Conservation (phyloP, 2,329 filamentous ascomycete species). For the Coniochaeta prunicola region DNA sequence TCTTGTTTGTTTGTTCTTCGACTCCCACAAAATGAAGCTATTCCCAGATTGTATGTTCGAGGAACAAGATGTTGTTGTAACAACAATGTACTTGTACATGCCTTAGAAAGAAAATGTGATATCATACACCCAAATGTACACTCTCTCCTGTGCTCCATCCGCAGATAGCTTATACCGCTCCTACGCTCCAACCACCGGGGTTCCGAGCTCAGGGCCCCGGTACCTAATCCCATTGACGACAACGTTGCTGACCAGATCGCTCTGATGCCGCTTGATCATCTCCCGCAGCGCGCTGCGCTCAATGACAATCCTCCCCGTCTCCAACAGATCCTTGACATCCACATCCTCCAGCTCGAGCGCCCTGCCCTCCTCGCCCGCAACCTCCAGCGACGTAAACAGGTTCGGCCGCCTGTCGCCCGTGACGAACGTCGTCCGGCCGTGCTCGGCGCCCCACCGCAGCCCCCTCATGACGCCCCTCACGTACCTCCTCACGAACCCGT, state of each 20-base stretch:
- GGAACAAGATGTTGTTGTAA: neutral
- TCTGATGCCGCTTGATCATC: constrained; percentile 67
- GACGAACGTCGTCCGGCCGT: constrained; percentile 70
- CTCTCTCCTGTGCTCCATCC: neutral
- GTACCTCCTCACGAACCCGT: constrained; percentile 47
- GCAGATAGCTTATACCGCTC: neutral
- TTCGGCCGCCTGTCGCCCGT: constrained; percentile 53
- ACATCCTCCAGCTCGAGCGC: constrained; percentile 69
- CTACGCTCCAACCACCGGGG: constrained; percentile 24
- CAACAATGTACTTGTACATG: neutral
- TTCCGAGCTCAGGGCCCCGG: constrained; percentile 25
- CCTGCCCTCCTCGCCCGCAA: constrained; percentile 58
- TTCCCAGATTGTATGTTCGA: neutral
- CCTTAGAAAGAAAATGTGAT: neutral
- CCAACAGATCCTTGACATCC: constrained; percentile 90
- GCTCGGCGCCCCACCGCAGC: constrained; percentile 60
- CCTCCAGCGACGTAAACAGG: constrained; percentile 60
- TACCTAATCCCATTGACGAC: constrained; percentile 32
- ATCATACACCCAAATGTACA: constrained; percentile 1
- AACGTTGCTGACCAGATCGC: constrained; percentile 50
- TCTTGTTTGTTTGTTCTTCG: neutral
- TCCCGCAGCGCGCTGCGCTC: constrained; percentile 73
- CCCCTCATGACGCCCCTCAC: constrained; percentile 60
- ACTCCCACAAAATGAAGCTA: neutral
- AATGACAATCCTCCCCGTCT: constrained; percentile 77